These are phyloP conservation scores for Xanthoconium separans DNA, from an alignment of 1,284 basidiomycete species.

Conservation along the genomic window DNA sequence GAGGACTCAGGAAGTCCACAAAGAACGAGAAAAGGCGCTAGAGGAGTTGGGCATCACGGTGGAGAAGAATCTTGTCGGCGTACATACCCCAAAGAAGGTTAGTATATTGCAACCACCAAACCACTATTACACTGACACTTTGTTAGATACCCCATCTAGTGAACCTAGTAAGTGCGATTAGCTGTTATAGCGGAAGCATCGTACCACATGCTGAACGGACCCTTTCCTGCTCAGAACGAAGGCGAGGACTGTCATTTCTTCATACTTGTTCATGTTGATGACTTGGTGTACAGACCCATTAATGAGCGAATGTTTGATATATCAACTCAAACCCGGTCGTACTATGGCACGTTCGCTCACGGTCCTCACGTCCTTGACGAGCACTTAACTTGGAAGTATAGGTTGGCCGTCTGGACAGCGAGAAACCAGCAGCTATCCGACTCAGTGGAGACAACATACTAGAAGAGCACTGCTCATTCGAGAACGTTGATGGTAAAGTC, in stretches of 20 bases:
- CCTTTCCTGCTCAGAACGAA: constrained; percentile 66
- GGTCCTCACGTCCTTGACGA: constrained; percentile 6
- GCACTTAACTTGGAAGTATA: constrained; percentile 32
- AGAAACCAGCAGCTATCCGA: constrained; percentile 83
- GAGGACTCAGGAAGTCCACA: constrained; percentile 92
- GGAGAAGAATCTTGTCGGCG: constrained; percentile 93
- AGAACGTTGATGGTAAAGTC: constrained; percentile 85
- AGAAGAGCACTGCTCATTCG: constrained; percentile 90
- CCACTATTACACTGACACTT: constrained; percentile 13
- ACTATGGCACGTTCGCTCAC: constrained; percentile 56
- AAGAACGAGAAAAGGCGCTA: constrained; percentile 93
- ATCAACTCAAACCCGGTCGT: constrained; percentile 89
- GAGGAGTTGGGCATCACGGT: constrained; percentile 98
- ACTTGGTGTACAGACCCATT: constrained; percentile 61
- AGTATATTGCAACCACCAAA: constrained; percentile 20
- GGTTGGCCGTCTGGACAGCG: constrained; percentile 82
- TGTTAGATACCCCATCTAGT: constrained; percentile 89
- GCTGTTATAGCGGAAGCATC: constrained; percentile 9
- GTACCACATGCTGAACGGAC: constrained; percentile 17
- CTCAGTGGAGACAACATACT: constrained; percentile 91
- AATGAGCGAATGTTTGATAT: constrained; percentile 91
- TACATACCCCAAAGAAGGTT: constrained; percentile 98
- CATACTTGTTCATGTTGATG: constrained; percentile 14
- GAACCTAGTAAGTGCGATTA: constrained; percentile 69
- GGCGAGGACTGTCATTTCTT: constrained; percentile 41